Conservation (phyloP, 2,329 filamentous ascomycete species). For the Zarea fungicola region DNA sequence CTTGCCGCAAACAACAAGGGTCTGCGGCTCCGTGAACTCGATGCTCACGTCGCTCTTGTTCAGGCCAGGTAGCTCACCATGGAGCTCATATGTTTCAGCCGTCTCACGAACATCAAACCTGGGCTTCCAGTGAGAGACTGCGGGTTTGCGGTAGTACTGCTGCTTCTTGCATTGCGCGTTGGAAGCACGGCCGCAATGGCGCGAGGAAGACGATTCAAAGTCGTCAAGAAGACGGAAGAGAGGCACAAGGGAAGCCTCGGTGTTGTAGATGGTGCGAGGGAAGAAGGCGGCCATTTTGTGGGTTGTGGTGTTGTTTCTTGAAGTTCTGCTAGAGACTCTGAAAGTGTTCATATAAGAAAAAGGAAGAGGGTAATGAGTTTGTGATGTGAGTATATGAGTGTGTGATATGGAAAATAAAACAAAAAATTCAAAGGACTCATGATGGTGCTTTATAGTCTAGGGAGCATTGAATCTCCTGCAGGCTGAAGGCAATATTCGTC, state of each 20-base stretch:
- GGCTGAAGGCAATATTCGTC: conserved; percentile 8
- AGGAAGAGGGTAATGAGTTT: conserved; percentile 20
- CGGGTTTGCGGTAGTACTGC: conserved; percentile 17
- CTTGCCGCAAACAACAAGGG: conserved; percentile 64
- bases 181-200: conserved; percentile 24
- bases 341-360: conserved; percentile 9
- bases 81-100: conserved; percentile 63
- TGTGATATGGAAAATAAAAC: conserved; percentile 14
- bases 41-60: conserved; percentile 69
- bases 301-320: conserved; percentile 16
- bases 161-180: conserved; percentile 10
- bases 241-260: conserved; percentile 49
- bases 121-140: conserved; percentile 59
- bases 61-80: conserved; percentile 74
- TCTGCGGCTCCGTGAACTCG: conserved; percentile 74
- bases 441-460: conserved; percentile 27
- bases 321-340: conserved; percentile 4
- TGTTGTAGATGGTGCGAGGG: conserved; percentile 46
- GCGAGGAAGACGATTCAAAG: conserved; percentile 54
- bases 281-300: conserved; percentile 58
- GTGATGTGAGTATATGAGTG: conserved; percentile 21
- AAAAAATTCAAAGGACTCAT: conserved; percentile 11
- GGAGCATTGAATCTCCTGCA: conserved; percentile 4
- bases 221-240: conserved; percentile 62
- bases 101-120: conserved; percentile 75